A percentile compares a stretch with the other conserved stretches of the same genome.
Conservation (phyloP, 176 grass and related monocot species). For the Paspalum notatum region DNA sequence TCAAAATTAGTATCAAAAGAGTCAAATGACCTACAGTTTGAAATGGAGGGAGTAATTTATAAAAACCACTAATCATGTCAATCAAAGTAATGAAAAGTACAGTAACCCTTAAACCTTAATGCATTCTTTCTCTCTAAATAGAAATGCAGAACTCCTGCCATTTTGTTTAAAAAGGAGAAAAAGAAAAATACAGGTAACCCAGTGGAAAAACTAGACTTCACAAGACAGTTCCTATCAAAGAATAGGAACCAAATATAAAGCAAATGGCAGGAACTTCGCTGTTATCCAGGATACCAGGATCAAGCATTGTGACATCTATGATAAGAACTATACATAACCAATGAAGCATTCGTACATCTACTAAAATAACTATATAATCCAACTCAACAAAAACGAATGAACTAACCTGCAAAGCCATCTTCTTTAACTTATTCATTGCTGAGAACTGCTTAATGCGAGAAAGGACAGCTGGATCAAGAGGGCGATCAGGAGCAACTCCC, state of each 20-base stretch:
- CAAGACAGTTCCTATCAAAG: slow-evolving; percentile 8
- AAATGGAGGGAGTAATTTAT: too few species aligned
- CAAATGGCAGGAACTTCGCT: slow-evolving; percentile 16
- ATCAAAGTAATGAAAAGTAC: background rate
- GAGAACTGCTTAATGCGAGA: slow-evolving; percentile 83
- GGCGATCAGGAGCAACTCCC: slow-evolving; percentile 72
- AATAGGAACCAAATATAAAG: background rate
- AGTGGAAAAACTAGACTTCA: slow-evolving; percentile 38
- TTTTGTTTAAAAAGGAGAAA: too few species aligned
- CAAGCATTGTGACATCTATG: slow-evolving; percentile 32
- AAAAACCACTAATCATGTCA: slow-evolving; percentile 4
- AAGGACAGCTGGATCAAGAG: slow-evolving; percentile 75
- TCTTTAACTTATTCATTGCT: slow-evolving; percentile 89
- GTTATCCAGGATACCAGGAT: background rate
- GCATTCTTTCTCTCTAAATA: too few species aligned
- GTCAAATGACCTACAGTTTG: too few species aligned
- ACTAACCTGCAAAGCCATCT: slow-evolving; percentile 79
- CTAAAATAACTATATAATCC: background rate
- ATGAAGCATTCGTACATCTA: slow-evolving; percentile 2
- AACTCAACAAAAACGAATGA: slow-evolving; percentile 4
- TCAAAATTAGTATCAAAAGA: too few species aligned
- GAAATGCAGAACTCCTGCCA: too few species aligned
- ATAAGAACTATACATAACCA: too few species aligned
- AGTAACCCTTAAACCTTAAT: too few species aligned
- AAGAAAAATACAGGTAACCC: too few species aligned